Conservation (phyloP, 495 filamentous ascomycete genomes). For the Rhizodiscina lignyota region DNA sequence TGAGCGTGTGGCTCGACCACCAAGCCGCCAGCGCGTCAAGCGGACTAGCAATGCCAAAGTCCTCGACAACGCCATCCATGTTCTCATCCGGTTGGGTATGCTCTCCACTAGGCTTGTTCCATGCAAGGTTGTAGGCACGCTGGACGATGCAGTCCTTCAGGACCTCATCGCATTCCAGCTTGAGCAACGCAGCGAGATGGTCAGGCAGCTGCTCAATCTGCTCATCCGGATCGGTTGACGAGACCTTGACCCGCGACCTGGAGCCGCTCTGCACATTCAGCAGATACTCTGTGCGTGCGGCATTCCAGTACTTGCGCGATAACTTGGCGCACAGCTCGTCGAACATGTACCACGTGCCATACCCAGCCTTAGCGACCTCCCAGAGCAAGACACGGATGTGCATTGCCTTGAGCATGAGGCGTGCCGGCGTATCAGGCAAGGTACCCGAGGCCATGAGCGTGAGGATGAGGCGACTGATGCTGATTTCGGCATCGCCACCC, state of each 20-base stretch:
- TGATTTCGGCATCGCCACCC: constrained; percentile 85
- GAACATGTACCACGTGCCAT: constrained; percentile 41
- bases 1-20: constrained; percentile 68
- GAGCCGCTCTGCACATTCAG: too few relatives aligned
- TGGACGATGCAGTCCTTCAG: constrained; percentile 63
- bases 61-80: constrained; percentile 73
- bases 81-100: constrained; percentile 47
- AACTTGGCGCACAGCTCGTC: constrained; percentile 50
- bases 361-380: constrained; percentile 50
- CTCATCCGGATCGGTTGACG: constrained; percentile 20
- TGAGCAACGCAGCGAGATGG: constrained; percentile 55
- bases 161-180: constrained; percentile 64
- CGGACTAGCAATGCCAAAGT: constrained; percentile 70
- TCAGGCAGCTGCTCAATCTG: constrained; percentile 51
- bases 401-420: constrained; percentile 82
- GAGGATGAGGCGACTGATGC: constrained; percentile 68
- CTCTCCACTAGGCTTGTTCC: constrained; percentile 61
- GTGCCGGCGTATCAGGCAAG: constrained; percentile 63
- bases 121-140: constrained; percentile 78
- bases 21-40: constrained; percentile 83
- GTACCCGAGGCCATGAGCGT: constrained; percentile 83
- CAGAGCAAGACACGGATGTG: constrained; percentile 80
- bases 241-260: constrained; percentile 16
- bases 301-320: constrained; percentile 63
- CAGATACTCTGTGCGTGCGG: constrained; percentile 44